Conservation (phyloP, 2,329 filamentous ascomycete genomes). For the Colletotrichum lentis region DNA sequence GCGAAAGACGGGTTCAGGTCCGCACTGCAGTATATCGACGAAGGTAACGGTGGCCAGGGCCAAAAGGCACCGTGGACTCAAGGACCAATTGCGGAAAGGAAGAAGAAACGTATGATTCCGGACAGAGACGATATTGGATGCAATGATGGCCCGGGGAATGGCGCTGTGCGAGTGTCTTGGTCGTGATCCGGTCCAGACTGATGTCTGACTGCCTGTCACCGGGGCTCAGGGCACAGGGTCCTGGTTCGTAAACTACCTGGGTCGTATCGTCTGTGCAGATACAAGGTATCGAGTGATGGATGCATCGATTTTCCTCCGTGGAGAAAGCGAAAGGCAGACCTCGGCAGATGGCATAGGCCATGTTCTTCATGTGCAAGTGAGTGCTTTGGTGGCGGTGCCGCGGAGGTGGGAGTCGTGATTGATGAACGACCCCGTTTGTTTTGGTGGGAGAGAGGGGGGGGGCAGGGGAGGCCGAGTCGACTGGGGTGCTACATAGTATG, state of each 20-base stretch:
- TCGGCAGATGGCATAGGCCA: not conserved
- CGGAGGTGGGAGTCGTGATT: not conserved
- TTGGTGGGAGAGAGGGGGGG: conserved; percentile 29
- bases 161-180: not conserved
- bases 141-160: not conserved
- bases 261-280: not conserved
- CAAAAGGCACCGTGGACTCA: not conserved
- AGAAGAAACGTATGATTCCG: not conserved
- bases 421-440: conserved; percentile 12
- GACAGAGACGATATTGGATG: no score
- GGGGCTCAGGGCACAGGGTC: not conserved
- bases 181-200: not conserved
- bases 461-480: not conserved
- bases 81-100: not conserved
- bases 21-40: not conserved
- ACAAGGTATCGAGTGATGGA: not conserved
- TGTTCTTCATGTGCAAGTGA: conserved; percentile 8
- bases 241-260: no score
- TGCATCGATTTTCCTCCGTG: not conserved
- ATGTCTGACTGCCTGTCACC: not conserved
- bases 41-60: not conserved
- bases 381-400: not conserved
- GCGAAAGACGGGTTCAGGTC: conserved; percentile 6
- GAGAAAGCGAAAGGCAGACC: not conserved
- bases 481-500: no score